phyloP scores from a whole-genome alignment of 352 stramenopile species.

The Phytophthora pseudosyringae region DNA sequence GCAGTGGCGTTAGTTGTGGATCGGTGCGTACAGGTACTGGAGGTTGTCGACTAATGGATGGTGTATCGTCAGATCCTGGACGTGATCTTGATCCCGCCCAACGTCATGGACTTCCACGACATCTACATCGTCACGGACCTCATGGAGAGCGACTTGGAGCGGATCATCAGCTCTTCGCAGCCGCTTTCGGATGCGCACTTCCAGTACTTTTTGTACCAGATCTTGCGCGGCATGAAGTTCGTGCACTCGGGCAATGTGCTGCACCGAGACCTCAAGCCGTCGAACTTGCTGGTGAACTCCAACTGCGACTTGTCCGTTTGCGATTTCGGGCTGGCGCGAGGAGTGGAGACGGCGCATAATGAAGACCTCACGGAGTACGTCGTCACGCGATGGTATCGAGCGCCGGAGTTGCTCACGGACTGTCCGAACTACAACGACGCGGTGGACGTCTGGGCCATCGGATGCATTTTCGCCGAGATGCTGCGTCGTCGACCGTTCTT shows the following conservation, averaged over 20 bases:
- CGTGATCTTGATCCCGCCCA: conserved; percentile 81
- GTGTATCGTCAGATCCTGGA: conserved; percentile 69
- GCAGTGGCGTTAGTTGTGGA: conserved; percentile 1
- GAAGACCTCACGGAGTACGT: conserved; percentile 92
- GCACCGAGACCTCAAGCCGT: conserved; percentile 89
- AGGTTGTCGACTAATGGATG: background rate
- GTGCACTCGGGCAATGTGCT: conserved; percentile 98
- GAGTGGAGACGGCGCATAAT: conserved; percentile 87
- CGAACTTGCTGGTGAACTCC: conserved; percentile 90
- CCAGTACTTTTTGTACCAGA: conserved; percentile 92
- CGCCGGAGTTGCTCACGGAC: conserved; percentile 86
- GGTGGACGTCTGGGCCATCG: conserved; percentile 96
- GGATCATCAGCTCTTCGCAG: conserved; percentile 91
- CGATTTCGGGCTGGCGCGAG: conserved; percentile 93
- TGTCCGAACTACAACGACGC: conserved; percentile 97
- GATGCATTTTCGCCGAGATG: conserved; percentile 99
- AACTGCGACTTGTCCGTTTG: conserved; percentile 92
- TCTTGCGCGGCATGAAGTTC: conserved; percentile 96
- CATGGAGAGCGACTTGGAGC: conserved; percentile 93
- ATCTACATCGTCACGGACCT: conserved; percentile 93
- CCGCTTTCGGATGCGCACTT: conserved; percentile 88
- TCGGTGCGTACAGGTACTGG: conserved; percentile 2
- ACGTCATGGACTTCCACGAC: conserved; percentile 88
- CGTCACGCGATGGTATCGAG: conserved; percentile 93
- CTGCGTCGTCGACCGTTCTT: conserved; percentile 95